Base-by-base conservation (phyloP, 2,329 filamentous ascomycete species). In the Hypoxylon sp. region DNA sequence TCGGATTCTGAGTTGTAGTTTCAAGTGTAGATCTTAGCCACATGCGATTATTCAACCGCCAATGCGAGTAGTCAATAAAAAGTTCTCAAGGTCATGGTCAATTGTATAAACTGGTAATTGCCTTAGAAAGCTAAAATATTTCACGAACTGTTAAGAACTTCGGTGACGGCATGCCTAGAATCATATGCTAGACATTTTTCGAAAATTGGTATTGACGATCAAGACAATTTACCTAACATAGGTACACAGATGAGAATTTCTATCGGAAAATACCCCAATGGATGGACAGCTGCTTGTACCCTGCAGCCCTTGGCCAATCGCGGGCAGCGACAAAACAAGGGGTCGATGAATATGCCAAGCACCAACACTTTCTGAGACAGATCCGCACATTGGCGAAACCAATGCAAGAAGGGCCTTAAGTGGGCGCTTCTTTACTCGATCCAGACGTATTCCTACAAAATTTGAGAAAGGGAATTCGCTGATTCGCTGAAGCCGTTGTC, bases 301-400 rank as follows among this genome's bases (percentile, higher is more conserved):
- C 23, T 63, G 43, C 19, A 55, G 43, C 36, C 43, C 41, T 25
- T 50, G 36, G 19, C 65, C 62, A 70, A 66, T 70, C 49, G 50
- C 32, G 43, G 11, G 46, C 46, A 49, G 53, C 30, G 30, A 58
- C 48, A 45, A 68, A 65, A 63, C 52, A 62, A 46, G 60, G 66
- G 63, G 65, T 51, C 21, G 51, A 58, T 48, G 36, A 55, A 55
- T 25, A 64, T 65, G 65, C 68, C 56, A 68, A 70, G 68, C 55
- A 46, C 60, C 36, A 57, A 30, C 58, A 62, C 19, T 60, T 60
- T 38, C 68, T 71, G 68, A 63, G 68, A 71, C 68, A 67, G 68
- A 71, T 69, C 68, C 65, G 63, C 60, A 66, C 50, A 52, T 64
- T 71, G 48, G 67, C 67, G 68, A 71, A 68, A 71, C 68, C 41